A percentile compares a stretch with the other conserved stretches of the same genome.
Conservation (phyloP, 441 rosid genomes). For the Croton laevigatus region DNA sequence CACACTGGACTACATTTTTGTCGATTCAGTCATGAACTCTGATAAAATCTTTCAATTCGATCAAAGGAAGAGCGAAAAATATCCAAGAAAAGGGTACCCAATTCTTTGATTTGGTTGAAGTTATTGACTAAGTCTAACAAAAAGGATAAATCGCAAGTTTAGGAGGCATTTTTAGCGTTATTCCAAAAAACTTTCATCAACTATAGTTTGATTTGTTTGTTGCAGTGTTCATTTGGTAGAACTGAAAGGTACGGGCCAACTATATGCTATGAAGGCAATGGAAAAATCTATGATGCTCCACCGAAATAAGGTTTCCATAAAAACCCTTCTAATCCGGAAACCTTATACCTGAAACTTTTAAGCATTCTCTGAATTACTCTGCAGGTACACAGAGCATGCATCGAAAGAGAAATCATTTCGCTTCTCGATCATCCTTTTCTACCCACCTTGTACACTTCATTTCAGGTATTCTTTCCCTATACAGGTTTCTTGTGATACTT, state of each 20-base stretch:
- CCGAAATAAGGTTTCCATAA: conserved; percentile 73
- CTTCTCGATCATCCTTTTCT: conserved; percentile 94
- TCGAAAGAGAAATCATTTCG: conserved; percentile 87
- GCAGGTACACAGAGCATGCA: conserved; percentile 91
- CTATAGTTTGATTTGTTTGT: conserved; percentile 1
- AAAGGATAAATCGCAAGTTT: too few species aligned
- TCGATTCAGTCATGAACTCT: too few species aligned
- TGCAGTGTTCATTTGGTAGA: conserved; percentile 93
- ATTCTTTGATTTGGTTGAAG: too few species aligned
- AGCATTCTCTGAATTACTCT: conserved; percentile 1
- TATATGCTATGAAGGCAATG: conserved; percentile 98
- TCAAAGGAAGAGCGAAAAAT: too few species aligned
- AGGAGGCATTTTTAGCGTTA: too few species aligned
- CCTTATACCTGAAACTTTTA: background rate
- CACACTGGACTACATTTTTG: too few species aligned
- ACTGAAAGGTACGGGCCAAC: conserved; percentile 63
- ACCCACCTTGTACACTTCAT: conserved; percentile 84
- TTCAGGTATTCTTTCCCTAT: conserved; percentile 50
- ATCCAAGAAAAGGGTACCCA: too few species aligned
- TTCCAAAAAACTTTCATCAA: background rate
- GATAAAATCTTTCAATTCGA: too few species aligned
- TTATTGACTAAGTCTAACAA: too few species aligned
- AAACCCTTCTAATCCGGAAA: background rate
- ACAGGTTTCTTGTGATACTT: too few species aligned
- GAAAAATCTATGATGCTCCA: conserved; percentile 85